These are phyloP conservation scores for Penicillium robsamsonii DNA, from an alignment of 495 filamentous ascomycete genomes.

Conservation along the genomic window DNA sequence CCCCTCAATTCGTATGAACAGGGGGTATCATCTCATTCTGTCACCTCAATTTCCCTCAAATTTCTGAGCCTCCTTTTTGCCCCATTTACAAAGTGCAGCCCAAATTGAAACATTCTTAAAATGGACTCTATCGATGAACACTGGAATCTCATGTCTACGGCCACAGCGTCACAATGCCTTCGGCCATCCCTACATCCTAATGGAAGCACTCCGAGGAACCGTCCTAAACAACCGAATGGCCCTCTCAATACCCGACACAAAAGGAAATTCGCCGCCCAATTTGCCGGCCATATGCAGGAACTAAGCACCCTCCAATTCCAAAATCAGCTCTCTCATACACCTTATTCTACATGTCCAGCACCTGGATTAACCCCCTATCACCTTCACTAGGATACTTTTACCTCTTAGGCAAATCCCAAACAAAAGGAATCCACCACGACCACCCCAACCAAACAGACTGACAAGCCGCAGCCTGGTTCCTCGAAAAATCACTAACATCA, in stretches of 20 bases:
- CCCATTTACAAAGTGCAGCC: neutral
- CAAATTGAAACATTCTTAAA: neutral
- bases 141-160: constrained; percentile 7
- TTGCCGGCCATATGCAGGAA: constrained; percentile 4
- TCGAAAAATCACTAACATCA: constrained; percentile 9
- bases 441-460: constrained; percentile 4
- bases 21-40: too few species aligned
- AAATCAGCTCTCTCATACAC: constrained; percentile 5
- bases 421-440: constrained; percentile 1
- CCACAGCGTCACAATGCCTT: constrained; percentile 2
- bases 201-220: constrained; percentile 6
- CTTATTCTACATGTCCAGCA: constrained; percentile 1
- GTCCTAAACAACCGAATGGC: neutral
- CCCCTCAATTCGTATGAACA: too few species aligned
- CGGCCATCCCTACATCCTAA: constrained; percentile 7
- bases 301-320: constrained; percentile 8
- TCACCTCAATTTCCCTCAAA: neutral
- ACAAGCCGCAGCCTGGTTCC: constrained; percentile 7
- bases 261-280: constrained; percentile 6
- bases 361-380: neutral
- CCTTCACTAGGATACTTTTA: constrained; percentile 13
- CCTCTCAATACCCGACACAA: constrained; percentile 4
- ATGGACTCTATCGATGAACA: constrained; percentile 5
- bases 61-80: neutral
- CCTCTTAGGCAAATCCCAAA: constrained; percentile 8